Base-by-base conservation (phyloP, 495 filamentous ascomycete genomes). In the Podospora bellae-mahoneyi region DNA sequence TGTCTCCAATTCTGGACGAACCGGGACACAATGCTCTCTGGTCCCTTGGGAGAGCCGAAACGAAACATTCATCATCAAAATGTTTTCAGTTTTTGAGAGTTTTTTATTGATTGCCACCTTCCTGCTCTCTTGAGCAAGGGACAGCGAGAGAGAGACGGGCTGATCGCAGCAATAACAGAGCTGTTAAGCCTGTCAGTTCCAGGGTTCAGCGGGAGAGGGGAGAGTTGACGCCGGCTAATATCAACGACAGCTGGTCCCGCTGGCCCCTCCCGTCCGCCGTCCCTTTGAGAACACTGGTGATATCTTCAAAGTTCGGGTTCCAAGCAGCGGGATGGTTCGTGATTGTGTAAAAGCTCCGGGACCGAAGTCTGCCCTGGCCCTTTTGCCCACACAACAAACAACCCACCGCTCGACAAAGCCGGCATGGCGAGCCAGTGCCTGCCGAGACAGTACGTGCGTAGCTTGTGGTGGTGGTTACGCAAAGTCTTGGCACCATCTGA, bases 381-480 rank as follows among this genome's bases (percentile, higher is more conserved):
- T 23, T 63, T 23, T 63, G 27, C 61, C 27, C 27, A 27, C 2
- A 48, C 39, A 48, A 9, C 39, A 48, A 48, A 48, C 39, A 48
- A 48, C 16, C 39, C 39, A 48, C 39, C 39, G 39, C 39, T 48
- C 39, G 13, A 13, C 30, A 32, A 32, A 32, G 5, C 30, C 30
- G 30, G 30, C 39, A 48, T 48, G 7, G 39, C 39, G 39, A 48
- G 39, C 39, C 39, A 48, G 39, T 57, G 27, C 27, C 44, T 54
- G 64, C 64, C 64, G 68, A 69, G 68, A 69, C 64, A 69, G 58
- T 66, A 69, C 64, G 68, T 66, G 68, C 68, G 68, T 69, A 66
- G 32, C 34, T 54, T 20, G 39, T 39, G n/a, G 23, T 60, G 54
- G 53, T 65, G 64, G 64, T 66, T 53, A 53, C 64, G 59, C 59